Evolutionary conservation across 1,284 basidiomycete species (phyloP).

Genomic region (Fistulinella cinereoalba): DNA sequence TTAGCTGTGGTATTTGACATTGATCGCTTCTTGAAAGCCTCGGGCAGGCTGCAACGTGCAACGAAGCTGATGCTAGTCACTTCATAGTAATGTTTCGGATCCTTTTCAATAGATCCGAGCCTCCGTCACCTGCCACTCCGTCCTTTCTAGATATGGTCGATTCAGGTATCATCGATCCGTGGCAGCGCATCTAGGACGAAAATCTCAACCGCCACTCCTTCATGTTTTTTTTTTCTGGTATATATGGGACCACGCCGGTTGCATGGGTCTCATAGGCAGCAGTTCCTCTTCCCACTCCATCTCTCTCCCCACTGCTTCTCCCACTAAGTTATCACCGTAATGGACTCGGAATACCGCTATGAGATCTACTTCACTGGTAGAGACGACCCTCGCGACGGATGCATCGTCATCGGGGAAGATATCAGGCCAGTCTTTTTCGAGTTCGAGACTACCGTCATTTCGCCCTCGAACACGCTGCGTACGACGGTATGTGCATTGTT

Average conservation of each 20-base stretch:
- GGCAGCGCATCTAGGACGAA: slow-evolving; percentile 19
- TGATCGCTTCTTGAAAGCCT: slow-evolving; percentile 22
- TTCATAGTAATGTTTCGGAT: slow-evolving; percentile 10
- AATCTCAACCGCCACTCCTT: slow-evolving; percentile 1
- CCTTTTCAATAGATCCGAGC: slow-evolving; percentile 22
- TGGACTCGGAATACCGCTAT: slow-evolving; percentile 36
- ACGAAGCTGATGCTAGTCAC: slow-evolving; percentile 5
- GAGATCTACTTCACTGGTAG: slow-evolving; percentile 67
- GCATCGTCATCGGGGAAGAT: slow-evolving; percentile 66
- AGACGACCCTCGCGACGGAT: slow-evolving; percentile 61
- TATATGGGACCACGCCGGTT: slow-evolving; percentile 31
- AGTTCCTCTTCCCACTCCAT: neutral
- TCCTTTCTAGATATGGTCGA: slow-evolving; percentile 32
- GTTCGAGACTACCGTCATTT: slow-evolving; percentile 55
- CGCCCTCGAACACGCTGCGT: slow-evolving; percentile 33
- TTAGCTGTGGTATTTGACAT: slow-evolving; percentile 22
- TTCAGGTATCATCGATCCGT: slow-evolving; percentile 42
- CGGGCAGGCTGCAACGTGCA: slow-evolving; percentile 7
- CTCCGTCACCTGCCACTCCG: slow-evolving; percentile 9
- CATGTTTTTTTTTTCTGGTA: slow-evolving; percentile 6
- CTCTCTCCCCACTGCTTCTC: neutral
- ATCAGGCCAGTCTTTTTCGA: slow-evolving; percentile 57
- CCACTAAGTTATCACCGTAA: slow-evolving; percentile 23
- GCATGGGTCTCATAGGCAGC: slow-evolving; percentile 6
- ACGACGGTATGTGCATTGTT: slow-evolving; percentile 48